phyloP scores from a whole-genome alignment of 495 filamentous ascomycete species.

The Aspergillus olivimuriae region DNA sequence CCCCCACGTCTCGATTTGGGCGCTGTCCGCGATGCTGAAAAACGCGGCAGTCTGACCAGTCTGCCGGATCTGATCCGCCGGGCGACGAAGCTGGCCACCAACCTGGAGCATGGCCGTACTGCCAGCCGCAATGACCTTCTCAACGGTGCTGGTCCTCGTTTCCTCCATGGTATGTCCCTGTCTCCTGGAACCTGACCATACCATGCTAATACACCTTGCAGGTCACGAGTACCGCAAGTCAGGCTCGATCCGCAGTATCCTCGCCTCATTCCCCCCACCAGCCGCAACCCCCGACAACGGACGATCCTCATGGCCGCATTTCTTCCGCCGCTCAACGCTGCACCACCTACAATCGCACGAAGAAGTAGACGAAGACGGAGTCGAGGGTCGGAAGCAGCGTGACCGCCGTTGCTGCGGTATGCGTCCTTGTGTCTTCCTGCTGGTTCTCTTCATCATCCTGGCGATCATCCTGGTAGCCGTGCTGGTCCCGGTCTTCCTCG shows the following conservation, averaged over 20 bases:
- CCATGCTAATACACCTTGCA: conserved; percentile 4
- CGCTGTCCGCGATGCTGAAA: conserved; percentile 70
- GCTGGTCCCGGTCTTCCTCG: conserved; percentile 76
- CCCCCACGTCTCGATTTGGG: conserved; percentile 75
- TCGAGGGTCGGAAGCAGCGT: conserved; percentile 12
- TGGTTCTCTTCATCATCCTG: conserved; percentile 61
- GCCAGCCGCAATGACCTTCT: conserved; percentile 58
- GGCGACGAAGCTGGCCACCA: conserved; percentile 79
- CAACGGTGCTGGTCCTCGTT: conserved; percentile 24
- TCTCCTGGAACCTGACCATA: background rate
- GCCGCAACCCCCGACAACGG: conserved; percentile 50
- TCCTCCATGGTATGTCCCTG: conserved; percentile 20
- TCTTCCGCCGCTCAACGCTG: conserved; percentile 31
- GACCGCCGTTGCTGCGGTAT: conserved; percentile 67
- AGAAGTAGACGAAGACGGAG: conserved; percentile 16
- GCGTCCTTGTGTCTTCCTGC: conserved; percentile 70
- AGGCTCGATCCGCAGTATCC: conserved; percentile 78
- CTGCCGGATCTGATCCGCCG: conserved; percentile 84
- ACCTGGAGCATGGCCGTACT: conserved; percentile 81
- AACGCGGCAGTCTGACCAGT: conserved; percentile 82
- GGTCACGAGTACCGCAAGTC: conserved; percentile 34
- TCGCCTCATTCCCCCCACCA: conserved; percentile 87
- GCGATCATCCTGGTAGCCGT: conserved; percentile 80
- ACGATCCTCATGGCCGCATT: conserved; percentile 33
- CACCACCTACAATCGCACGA: conserved; percentile 28